Conservation (phyloP, 805 yeast species). For the Kuraishia borneana region DNA sequence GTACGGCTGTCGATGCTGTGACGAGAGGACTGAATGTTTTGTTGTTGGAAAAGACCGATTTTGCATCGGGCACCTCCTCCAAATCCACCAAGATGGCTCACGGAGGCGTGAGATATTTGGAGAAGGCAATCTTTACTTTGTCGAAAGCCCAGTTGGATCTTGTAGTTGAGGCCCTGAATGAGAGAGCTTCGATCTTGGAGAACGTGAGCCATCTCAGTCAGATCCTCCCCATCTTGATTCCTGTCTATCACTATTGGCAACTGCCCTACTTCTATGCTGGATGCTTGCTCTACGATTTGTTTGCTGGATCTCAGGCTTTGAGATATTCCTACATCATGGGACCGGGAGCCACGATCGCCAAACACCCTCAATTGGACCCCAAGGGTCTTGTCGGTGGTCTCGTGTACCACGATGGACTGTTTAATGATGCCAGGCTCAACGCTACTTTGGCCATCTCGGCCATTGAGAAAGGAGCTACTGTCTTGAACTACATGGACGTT, state of each 20-base stretch:
- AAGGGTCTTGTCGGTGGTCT: slow-evolving; percentile 77
- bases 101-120: slow-evolving; percentile 93
- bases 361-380: slow-evolving; percentile 80
- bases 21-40: slow-evolving; percentile 87
- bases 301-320: slow-evolving; percentile 84
- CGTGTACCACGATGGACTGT: slow-evolving; percentile 92
- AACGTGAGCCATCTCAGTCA: slow-evolving; percentile 89
- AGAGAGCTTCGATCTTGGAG: slow-evolving; percentile 73
- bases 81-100: slow-evolving; percentile 95
- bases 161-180: slow-evolving; percentile 82
- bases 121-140: slow-evolving; percentile 87
- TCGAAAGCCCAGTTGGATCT: slow-evolving; percentile 83
- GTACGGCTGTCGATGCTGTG: slow-evolving; percentile 85
- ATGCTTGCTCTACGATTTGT: slow-evolving; percentile 81
- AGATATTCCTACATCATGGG: slow-evolving; percentile 66
- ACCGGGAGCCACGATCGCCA: slow-evolving; percentile 50
- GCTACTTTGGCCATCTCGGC: slow-evolving; percentile 81
- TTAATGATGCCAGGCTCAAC: slow-evolving; percentile 88
- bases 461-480: slow-evolving; percentile 78
- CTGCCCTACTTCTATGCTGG: slow-evolving; percentile 89
- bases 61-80: slow-evolving; percentile 87
- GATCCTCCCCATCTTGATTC: slow-evolving; percentile 86
- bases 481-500: slow-evolving; percentile 79
- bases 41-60: slow-evolving; percentile 77
- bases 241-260: slow-evolving; percentile 95